Evolutionary conservation across 202 grass and related monocot genomes (phyloP).

Genomic region (Dendrocalamus latiflorus): DNA sequence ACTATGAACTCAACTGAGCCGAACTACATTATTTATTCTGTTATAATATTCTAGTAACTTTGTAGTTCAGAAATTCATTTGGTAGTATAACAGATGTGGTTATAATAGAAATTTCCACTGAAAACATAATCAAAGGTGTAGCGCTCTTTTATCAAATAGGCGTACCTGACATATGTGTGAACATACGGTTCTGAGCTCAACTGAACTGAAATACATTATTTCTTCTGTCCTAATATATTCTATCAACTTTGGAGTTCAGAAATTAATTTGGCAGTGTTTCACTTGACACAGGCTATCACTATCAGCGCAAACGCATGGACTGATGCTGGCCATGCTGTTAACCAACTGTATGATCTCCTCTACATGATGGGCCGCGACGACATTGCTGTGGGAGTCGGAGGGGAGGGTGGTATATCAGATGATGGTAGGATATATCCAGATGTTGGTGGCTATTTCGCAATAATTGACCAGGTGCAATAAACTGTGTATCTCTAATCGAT

Average conservation of each 20-base stretch:
- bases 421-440: conserved; percentile 43
- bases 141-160: no score
- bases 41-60: neutral
- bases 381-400: conserved; percentile 54
- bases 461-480: conserved; percentile 43
- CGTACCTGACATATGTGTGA: no score
- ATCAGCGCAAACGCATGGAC: conserved; percentile 46
- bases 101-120: no score
- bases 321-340: conserved; percentile 58
- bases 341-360: conserved; percentile 66
- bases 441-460: conserved; percentile 50
- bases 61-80: conserved; percentile 3
- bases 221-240: neutral
- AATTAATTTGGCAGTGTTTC: neutral
- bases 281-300: conserved; percentile 38
- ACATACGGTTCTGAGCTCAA: neutral
- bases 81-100: neutral
- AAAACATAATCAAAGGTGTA: no score
- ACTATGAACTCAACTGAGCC: neutral
- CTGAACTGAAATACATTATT: neutral
- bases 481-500: neutral
- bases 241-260: neutral
- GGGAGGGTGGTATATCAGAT: conserved; percentile 56
- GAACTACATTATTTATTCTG: neutral
- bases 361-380: conserved; percentile 76